Evolutionary conservation across 257 asterid species (phyloP).

Genomic region (Solanum sejunctum): DNA sequence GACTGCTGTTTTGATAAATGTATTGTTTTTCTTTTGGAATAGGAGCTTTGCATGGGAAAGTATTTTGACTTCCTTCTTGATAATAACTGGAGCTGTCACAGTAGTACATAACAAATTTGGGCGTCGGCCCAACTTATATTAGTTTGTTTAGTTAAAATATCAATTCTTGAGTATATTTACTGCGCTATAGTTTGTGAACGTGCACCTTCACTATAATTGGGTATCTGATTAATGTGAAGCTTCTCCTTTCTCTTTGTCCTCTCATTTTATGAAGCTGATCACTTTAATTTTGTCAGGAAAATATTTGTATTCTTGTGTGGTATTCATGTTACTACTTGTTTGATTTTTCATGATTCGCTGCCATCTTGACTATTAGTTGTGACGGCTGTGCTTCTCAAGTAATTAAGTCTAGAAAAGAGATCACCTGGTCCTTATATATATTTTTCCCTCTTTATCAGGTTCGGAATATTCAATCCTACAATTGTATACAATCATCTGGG

Average conservation of each 20-base stretch:
- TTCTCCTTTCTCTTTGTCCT: background rate
- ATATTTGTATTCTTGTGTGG: background rate
- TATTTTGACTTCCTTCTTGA: background rate
- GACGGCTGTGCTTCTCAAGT: background rate
- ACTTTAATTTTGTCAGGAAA: background rate
- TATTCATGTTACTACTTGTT: background rate
- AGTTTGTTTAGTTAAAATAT: background rate
- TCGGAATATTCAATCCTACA: slow-evolving; percentile 76
- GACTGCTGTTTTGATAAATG: background rate
- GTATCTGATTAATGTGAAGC: background rate
- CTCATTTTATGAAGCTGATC: background rate
- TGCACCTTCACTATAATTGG: background rate
- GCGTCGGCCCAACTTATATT: background rate
- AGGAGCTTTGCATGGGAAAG: background rate
- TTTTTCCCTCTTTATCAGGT: slow-evolving; percentile 37
- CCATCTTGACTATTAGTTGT: background rate
- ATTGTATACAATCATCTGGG: slow-evolving; percentile 88
- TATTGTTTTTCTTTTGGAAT: background rate
- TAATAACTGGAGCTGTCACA: background rate
- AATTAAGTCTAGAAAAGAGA: background rate
- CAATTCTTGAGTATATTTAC: background rate
- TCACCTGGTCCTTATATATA: background rate
- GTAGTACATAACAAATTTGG: background rate
- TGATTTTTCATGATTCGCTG: background rate
- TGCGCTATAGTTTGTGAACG: background rate